A percentile compares a stretch with the other conserved stretches of the same genome.
Conservation (phyloP, 805 yeast species). For the Metschnikowia baotianmanensis region DNA sequence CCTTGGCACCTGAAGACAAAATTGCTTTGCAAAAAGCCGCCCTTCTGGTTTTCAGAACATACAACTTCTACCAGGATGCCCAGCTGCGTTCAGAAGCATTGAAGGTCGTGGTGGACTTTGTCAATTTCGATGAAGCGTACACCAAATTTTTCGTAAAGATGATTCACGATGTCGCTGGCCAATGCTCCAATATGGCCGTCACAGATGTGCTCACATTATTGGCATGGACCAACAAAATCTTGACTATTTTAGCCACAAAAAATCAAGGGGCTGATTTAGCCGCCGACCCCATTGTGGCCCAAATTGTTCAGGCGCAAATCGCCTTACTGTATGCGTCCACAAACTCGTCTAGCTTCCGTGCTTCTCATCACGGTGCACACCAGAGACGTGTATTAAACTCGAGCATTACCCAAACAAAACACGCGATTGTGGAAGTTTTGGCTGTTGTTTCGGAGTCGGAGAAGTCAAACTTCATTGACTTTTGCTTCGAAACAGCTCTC, state of each 20-base stretch:
- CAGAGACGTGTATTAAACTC: conserved; percentile 27
- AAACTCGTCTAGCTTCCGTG: conserved; percentile 14
- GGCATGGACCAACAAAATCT: conserved; percentile 48
- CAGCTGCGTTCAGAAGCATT: conserved; percentile 45
- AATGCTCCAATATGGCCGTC: conserved; percentile 44
- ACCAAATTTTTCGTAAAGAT: conserved; percentile 38
- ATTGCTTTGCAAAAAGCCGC: conserved; percentile 23
- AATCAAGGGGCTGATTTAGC: conserved; percentile 19
- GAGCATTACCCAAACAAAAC: conserved; percentile 30
- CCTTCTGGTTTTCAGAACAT: conserved; percentile 44
- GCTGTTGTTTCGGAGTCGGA: conserved; percentile 1
- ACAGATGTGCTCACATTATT: conserved; percentile 57
- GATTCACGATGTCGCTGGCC: conserved; percentile 29
- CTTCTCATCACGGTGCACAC: conserved; percentile 13
- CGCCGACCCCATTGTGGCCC: conserved; percentile 9
- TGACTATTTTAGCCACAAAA: conserved; percentile 5
- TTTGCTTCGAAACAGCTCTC: conserved; percentile 2
- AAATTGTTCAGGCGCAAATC: conserved; percentile 27
- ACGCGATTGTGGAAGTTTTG: conserved; percentile 17
- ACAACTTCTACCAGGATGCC: conserved; percentile 49
- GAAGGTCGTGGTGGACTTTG: conserved; percentile 37
- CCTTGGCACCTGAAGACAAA: conserved; percentile 5
- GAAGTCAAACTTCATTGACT: conserved; percentile 3
- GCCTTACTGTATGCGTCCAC: conserved; percentile 41
- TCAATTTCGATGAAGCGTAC: conserved; percentile 31